Evolutionary conservation across 164 flowering plant genomes (phyloP).

Genomic region (Umbilicus rupestris): DNA sequence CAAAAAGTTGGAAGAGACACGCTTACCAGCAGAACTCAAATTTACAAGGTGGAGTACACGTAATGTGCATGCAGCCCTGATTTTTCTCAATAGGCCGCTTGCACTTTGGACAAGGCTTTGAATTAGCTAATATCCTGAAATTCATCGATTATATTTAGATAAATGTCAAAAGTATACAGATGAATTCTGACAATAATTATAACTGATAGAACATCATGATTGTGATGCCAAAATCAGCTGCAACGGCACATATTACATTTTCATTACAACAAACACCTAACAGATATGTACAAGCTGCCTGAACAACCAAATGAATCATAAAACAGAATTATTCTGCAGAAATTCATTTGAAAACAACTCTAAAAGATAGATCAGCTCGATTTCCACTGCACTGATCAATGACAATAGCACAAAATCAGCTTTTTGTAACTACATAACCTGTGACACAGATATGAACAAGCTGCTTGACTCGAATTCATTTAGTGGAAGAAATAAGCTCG

Average conservation of each 20-base stretch:
- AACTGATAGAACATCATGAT: neutral
- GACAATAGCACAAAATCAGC: too few species aligned
- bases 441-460: neutral
- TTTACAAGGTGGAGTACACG: conserved; percentile 65
- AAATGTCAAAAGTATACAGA: neutral
- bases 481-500: neutral
- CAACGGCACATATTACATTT: neutral
- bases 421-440: neutral
- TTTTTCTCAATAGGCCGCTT: conserved; percentile 81
- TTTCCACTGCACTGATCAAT: too few species aligned
- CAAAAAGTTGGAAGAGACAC: too few species aligned
- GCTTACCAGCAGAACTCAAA: conserved; percentile 71
- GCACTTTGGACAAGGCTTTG: conserved; percentile 88
- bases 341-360: too few species aligned
- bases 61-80: conserved; percentile 87
- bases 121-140: conserved; percentile 56
- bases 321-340: too few species aligned
- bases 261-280: too few species aligned
- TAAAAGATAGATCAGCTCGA: too few species aligned
- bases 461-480: too few species aligned
- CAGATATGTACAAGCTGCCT: too few species aligned
- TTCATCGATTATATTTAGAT: neutral
- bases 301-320: too few species aligned
- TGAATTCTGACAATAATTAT: neutral
- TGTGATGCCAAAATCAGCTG: too few species aligned